Conservation (phyloP, 352 stramenopile genomes). For the Plasmopara viticola region DNA sequence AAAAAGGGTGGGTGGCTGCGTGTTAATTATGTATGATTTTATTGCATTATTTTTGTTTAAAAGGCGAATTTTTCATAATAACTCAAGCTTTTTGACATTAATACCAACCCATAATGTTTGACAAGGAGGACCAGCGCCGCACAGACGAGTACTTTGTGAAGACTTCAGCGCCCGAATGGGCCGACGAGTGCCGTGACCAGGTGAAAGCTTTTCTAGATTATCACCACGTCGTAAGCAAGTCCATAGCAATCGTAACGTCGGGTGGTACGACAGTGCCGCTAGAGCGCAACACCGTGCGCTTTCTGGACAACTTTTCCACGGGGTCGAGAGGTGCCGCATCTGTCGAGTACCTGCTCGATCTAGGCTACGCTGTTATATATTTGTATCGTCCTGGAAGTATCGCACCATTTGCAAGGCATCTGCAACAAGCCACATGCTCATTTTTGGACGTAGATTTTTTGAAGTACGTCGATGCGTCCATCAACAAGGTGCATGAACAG, state of each 20-base stretch:
- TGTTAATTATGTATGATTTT: too few species aligned
- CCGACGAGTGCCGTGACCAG: conserved; percentile 27
- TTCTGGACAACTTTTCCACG: conserved; percentile 97
- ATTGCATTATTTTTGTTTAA: too few species aligned
- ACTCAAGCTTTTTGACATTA: too few species aligned
- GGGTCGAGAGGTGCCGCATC: conserved; percentile 85
- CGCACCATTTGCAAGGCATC: conserved; percentile 76
- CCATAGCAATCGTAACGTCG: conserved; percentile 91
- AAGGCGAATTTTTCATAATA: too few species aligned
- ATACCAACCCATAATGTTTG: too few species aligned
- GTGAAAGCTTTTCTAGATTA: conserved; percentile 59
- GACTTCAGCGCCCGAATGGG: conserved; percentile 38
- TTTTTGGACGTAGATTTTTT: conserved; percentile 69
- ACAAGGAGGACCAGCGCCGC: conserved; percentile 22
- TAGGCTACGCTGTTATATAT: conserved; percentile 96
- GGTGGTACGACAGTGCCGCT: conserved; percentile 94
- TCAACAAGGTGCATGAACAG: conserved; percentile 16
- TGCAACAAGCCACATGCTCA: conserved; percentile 47
- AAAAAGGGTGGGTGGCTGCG: too few species aligned
- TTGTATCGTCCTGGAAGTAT: conserved; percentile 87
- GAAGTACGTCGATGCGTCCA: conserved; percentile 36
- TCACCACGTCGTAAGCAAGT: conserved; percentile 60
- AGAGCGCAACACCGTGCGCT: conserved; percentile 93
- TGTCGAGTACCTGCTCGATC: conserved; percentile 85
- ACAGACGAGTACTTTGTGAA: conserved; percentile 50